These are phyloP conservation scores for Ophioceras dolichostomum DNA, from an alignment of 2,329 filamentous ascomycete genomes.

Conservation along the genomic window DNA sequence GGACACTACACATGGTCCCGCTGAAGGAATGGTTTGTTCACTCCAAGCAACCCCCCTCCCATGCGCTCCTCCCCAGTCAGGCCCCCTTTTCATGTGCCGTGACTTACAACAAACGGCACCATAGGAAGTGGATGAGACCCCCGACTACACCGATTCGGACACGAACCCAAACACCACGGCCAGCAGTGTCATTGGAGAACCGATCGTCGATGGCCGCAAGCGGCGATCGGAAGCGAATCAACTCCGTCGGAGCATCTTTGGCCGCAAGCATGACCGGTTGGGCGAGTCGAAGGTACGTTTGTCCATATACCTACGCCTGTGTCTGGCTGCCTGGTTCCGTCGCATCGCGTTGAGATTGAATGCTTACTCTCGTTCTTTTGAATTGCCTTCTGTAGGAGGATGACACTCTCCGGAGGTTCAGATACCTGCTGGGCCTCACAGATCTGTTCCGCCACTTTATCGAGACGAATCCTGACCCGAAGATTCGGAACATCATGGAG, in stretches of 20 bases:
- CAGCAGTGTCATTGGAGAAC: constrained; percentile 77
- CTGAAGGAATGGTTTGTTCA: constrained; percentile 37
- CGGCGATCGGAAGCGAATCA: constrained; percentile 78
- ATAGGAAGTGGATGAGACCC: constrained; percentile 52
- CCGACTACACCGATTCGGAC: constrained; percentile 54
- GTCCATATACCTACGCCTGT: not conserved
- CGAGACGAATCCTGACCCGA: constrained; percentile 90
- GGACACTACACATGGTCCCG: constrained; percentile 24
- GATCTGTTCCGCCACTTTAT: constrained; percentile 99
- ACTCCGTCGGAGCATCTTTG: constrained; percentile 82
- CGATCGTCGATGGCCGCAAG: constrained; percentile 63
- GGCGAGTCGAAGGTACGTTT: constrained; percentile 75
- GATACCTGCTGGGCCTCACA: constrained; percentile 87
- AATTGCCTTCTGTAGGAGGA: constrained; percentile 57
- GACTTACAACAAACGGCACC: constrained; percentile 4
- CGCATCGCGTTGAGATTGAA: no score
- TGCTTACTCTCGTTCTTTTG: no score
- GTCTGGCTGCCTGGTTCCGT: constrained; percentile 4
- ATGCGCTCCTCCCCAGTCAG: no score
- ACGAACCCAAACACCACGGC: constrained; percentile 59
- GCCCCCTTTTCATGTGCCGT: not conserved
- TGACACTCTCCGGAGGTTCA: constrained; percentile 87
- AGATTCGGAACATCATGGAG: constrained; percentile 83
- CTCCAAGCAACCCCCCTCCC: no score
- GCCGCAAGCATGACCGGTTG: constrained; percentile 85